phyloP scores from a whole-genome alignment of 169 alveolate species.

The Cryptosporidium meleagridis region DNA sequence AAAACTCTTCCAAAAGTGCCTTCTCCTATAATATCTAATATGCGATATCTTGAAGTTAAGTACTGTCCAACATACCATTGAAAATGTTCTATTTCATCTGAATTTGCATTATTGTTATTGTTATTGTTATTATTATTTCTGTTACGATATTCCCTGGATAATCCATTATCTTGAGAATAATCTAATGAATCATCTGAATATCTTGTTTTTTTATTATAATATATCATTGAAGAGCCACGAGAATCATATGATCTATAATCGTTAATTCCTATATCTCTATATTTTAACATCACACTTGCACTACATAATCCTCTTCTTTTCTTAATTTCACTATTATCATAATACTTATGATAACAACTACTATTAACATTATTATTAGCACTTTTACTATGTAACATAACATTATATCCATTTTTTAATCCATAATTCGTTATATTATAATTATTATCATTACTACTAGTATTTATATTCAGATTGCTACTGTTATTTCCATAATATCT shows the following conservation, averaged over 20 bases:
- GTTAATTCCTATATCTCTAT: neutral
- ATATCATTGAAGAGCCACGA: slow-evolving; percentile 5
- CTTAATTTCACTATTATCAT: neutral
- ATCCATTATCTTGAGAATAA: neutral
- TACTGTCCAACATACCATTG: slow-evolving; percentile 48
- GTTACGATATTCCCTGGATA: neutral
- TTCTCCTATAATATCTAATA: slow-evolving; percentile 91
- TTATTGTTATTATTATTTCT: neutral
- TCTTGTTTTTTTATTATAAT: slow-evolving; percentile 1
- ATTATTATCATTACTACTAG: neutral
- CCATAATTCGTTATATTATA: neutral
- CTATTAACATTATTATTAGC: neutral
- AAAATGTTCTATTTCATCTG: slow-evolving; percentile 60
- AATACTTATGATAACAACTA: slow-evolving; percentile 9
- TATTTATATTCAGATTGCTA: neutral
- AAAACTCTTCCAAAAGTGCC: slow-evolving; percentile 99
- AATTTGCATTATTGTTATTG: neutral
- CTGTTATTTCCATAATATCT: slow-evolving; percentile 27
- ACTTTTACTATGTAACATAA: neutral
- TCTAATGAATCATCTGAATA: slow-evolving; percentile 30
- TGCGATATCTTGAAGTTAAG: slow-evolving; percentile 81
- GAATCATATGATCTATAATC: slow-evolving; percentile 41
- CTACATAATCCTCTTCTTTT: slow-evolving; percentile 12
- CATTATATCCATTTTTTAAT: neutral
- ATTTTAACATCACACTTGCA: slow-evolving; percentile 22